Evolutionary conservation across 805 yeast genomes (phyloP), one percentile per base, ranked within the genome.

Genomic region (Kluyveromyces wickerhamii): DNA sequence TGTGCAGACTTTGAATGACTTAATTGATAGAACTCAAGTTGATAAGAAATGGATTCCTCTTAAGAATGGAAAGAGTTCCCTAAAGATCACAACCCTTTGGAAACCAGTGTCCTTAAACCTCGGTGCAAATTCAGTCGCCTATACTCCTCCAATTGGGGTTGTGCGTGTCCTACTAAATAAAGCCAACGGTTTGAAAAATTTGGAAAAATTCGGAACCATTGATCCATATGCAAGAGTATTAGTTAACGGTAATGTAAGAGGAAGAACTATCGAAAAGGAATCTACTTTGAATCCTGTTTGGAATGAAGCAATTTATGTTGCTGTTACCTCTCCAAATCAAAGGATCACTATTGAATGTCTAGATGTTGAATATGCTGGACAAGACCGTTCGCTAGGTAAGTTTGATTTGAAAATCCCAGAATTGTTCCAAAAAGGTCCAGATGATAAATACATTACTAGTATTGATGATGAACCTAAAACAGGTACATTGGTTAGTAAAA

Each of bases 111-210:
- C 70, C 19, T 61, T 89, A 50, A 69, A 62, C 40, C 74, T 77
- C 34, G 81, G 80, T 12, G 60, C 76, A 25, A 84, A 86, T 41
- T 62, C 83, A 15, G 75, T 79, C 46, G 92, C 89, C 34, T 89
- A 87, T 62, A 75, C 86, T n/a, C 86, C 86, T 38, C 98, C 98
- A 32, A 79, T 89, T 54, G 98, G 99, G 54, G 89, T 82, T 21
- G 70, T 88, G 5, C 77, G 96, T 52, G 67, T 92, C 19, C 66
- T 71, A 39, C 59, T 92, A 40, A 73, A 72, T 45, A 71, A 70
- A 41, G 96, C 94, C 27, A 72, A 69, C 37, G 80, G 76, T 41
- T 71, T 92, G 51, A 72, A 81, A 40, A 89, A 92, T 59, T 69
- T 88, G 60, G 96, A 89, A 58, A 80, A 74, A 36, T 69, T 92